Base-by-base conservation (phyloP, 352 stramenopile species). In the Halophytophthora batemanensis region DNA sequence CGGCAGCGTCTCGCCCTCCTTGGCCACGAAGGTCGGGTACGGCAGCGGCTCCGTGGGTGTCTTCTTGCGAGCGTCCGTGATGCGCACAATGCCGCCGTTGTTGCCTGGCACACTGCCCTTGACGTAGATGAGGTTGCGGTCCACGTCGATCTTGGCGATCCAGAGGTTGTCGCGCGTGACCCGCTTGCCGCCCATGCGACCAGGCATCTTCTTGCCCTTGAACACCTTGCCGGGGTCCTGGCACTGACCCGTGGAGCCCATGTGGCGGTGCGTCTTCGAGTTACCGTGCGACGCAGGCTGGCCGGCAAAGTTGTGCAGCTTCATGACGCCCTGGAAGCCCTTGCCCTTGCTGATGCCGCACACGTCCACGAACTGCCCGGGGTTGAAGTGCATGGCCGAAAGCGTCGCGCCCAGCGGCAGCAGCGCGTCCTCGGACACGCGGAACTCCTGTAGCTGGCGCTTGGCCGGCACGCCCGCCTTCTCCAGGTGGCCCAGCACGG, bases 201-300 rank as follows among this genome's bases (percentile, higher is more conserved):
- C 98, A 29, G 98, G 85, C 97, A 99, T 99, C 72, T 99, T 99
- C 82, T 99, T 99, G 36, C 97, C 97, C 76, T 99, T 99, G 62
- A 98, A 99, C 8, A 99, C 97, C 59, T 96, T 93, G 51, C 97
- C 97, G 7, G 97, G 96, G 75, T 98, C 93, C 74, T 99, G 95
- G 79, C 96, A 98, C 65, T 98, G 87, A n/a, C 97, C 97, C 23
- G 95, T 98, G 23, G 92, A 98, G 18, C 97, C 97, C 68, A 97
- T 89, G 61, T 94, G 76, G 47, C 97, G 93, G 69, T 99, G 91
- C 50, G 95, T 96, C 71, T 98, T 96, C 49, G 93, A 98, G 49
- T 97, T 98, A 87, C 98, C 98, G 81, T 99, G 98, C 53, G 91
- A 97, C 10, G 97, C 97, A 11, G 86, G 86, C 72, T 98, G 94